phyloP scores from a whole-genome alignment of 2,329 filamentous ascomycete genomes.

The Pseudocercospora fuligena region DNA sequence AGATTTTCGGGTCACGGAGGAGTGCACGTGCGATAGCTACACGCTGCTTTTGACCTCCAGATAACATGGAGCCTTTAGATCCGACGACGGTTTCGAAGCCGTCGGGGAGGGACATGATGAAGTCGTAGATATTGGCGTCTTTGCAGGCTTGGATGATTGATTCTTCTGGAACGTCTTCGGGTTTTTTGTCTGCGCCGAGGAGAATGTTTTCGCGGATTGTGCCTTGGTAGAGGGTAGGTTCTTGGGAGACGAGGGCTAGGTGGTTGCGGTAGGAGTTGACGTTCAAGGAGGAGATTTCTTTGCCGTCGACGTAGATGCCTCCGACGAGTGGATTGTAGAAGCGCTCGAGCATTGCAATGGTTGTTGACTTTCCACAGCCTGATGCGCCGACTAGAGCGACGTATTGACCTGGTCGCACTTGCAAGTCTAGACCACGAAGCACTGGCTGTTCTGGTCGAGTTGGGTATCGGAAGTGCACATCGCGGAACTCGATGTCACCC shows the following conservation, averaged over 20 bases:
- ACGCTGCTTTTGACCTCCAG: conserved; percentile 92
- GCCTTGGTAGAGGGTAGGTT: conserved; percentile 92
- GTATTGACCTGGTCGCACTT: conserved; percentile 77
- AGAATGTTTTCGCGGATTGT: conserved; percentile 90
- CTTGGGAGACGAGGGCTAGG: conserved; percentile 88
- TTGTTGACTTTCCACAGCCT: conserved; percentile 92
- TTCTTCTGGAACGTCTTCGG: conserved; percentile 71
- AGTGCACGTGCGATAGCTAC: conserved; percentile 91
- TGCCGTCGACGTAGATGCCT: conserved; percentile 78
- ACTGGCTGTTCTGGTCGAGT: conserved; percentile 91
- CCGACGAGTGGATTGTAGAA: conserved; percentile 91
- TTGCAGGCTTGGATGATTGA: conserved; percentile 78
- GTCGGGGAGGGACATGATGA: conserved; percentile 79
- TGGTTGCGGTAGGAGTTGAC: conserved; percentile 83
- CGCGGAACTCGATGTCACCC: conserved; percentile 83
- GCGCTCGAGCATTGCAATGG: conserved; percentile 86
- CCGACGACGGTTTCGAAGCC: conserved; percentile 64
- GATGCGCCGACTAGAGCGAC: conserved; percentile 91
- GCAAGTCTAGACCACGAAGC: conserved; percentile 78
- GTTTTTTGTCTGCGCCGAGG: conserved; percentile 66
- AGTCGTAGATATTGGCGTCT: conserved; percentile 91
- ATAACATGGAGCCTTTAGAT: conserved; percentile 81
- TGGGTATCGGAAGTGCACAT: conserved; percentile 93
- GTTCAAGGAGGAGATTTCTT: conserved; percentile 79
- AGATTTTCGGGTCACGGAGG: conserved; percentile 85